These are phyloP conservation scores for Phragmites australis DNA, from an alignment of 176 grass and related monocot species.

Conservation along the genomic window DNA sequence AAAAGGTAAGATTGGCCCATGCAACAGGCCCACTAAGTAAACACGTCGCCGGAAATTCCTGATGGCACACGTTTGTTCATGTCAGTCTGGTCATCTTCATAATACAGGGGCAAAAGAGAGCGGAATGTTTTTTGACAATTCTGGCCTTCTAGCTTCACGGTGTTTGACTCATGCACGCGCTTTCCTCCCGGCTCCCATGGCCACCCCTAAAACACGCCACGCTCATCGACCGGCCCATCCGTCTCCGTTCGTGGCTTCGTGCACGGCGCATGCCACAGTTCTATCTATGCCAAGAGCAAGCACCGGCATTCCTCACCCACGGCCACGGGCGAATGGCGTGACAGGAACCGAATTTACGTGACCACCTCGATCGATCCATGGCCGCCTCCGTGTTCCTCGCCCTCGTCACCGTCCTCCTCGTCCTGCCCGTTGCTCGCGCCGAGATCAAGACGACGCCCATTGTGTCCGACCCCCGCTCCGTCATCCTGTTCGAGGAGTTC, in stretches of 20 bases:
- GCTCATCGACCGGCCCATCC: slow-evolving; percentile 28
- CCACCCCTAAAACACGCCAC: slow-evolving; percentile 48
- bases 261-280: slow-evolving; percentile 11
- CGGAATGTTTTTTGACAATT: neutral
- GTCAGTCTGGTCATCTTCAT: neutral
- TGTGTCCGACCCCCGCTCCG: slow-evolving; percentile 38
- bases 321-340: slow-evolving; percentile 3
- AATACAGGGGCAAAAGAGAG: neutral
- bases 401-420: neutral
- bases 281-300: slow-evolving; percentile 17
- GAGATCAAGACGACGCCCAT: slow-evolving; percentile 69
- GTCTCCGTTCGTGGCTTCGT: neutral
- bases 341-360: neutral
- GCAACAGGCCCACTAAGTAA: neutral
- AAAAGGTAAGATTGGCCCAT: neutral
- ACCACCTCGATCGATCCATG: slow-evolving; percentile 6
- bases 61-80: neutral
- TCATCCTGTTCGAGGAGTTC: slow-evolving; percentile 83
- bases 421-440: slow-evolving; percentile 26
- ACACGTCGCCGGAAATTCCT: neutral
- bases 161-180: slow-evolving; percentile 21
- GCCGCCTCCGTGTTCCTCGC: slow-evolving; percentile 33
- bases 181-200: slow-evolving; percentile 31
- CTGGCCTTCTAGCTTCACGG: neutral
- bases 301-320: slow-evolving; percentile 6